Conservation (phyloP, 2,329 filamentous ascomycete species). For the Reticulascus tulasneorum region DNA sequence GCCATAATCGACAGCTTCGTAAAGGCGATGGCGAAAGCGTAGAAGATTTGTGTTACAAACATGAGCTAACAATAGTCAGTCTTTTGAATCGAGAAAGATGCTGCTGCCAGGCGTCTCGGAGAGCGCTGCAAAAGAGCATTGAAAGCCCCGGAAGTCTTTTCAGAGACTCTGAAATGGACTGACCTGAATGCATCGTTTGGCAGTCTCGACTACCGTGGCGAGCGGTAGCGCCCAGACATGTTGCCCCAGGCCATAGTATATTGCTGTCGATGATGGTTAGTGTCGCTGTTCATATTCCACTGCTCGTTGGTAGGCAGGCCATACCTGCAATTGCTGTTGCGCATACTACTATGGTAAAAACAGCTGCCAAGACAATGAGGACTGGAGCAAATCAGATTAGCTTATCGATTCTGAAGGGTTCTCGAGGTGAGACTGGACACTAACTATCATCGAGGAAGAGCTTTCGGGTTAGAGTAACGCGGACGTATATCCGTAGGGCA, state of each 20-base stretch:
- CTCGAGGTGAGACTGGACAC: too few relatives aligned
- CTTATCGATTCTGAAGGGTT: too few relatives aligned
- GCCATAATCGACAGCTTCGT: conserved; percentile 4
- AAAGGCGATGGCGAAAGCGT: conserved; percentile 7
- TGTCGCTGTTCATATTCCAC: too few relatives aligned
- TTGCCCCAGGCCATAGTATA: conserved; percentile 8
- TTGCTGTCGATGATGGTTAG: too few relatives aligned
- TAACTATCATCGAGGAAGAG: conserved; percentile 13
- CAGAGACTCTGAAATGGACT: neutral
- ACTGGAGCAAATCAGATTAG: too few relatives aligned
- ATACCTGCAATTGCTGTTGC: too few relatives aligned
- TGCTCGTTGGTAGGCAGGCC: too few relatives aligned
- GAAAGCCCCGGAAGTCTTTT: neutral
- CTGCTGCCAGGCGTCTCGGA: too few relatives aligned
- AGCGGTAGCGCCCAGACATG: conserved; percentile 7
- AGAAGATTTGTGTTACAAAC: conserved; percentile 7
- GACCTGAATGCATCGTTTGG: too few relatives aligned
- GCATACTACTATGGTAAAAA: conserved; percentile 10
- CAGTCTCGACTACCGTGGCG: too few relatives aligned
- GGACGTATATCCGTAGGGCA: conserved; percentile 6
- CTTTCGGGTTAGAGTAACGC: conserved; percentile 8
- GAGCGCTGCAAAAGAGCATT: too few relatives aligned
- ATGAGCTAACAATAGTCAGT: conserved; percentile 1
- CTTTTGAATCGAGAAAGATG: too few relatives aligned
- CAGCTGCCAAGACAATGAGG: conserved; percentile 8